A percentile compares a stretch with the other conserved stretches of the same genome.
These are phyloP conservation scores for Cyclotella kingstonii DNA, from an alignment of 108 stramenopile genomes.

Conservation along the genomic window DNA sequence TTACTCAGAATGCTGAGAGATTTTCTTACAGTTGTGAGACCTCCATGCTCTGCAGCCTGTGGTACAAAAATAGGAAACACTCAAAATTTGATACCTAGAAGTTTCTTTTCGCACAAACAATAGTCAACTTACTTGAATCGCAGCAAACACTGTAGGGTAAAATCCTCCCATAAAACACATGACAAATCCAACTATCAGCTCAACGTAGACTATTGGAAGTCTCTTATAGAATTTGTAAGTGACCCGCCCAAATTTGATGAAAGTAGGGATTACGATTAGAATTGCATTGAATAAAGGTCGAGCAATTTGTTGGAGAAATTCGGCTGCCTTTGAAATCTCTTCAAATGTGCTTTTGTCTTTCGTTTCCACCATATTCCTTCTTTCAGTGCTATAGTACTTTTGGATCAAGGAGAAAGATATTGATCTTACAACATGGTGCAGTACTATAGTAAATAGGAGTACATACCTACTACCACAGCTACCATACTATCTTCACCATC, in stretches of 20 bases:
- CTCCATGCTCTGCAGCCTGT: conserved; percentile 88
- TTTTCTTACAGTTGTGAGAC: conserved; percentile 59
- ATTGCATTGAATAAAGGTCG: conserved; percentile 48
- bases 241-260: conserved; percentile 25
- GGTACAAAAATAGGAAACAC: background rate
- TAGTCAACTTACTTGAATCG: conserved; percentile 52
- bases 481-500: too few relatives aligned
- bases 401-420: too few relatives aligned
- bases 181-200: conserved; percentile 69
- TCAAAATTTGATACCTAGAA: too few relatives aligned
- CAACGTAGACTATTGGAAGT: conserved; percentile 56
- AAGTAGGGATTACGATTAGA: conserved; percentile 28
- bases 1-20: conserved; percentile 60
- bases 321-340: conserved; percentile 18
- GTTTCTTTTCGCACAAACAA: too few relatives aligned
- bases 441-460: too few relatives aligned
- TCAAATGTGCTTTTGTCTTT: conserved; percentile 4
- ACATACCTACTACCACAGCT: too few relatives aligned
- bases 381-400: too few relatives aligned
- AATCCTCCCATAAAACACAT: conserved; percentile 96
- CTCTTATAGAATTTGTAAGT: conserved; percentile 36
- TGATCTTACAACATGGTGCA: too few relatives aligned
- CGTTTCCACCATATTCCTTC: background rate
- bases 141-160: conserved; percentile 90
- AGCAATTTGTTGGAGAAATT: conserved; percentile 28